These are phyloP conservation scores for Parafenestella ontariensis DNA, from an alignment of 2,329 filamentous ascomycete species.

Conservation along the genomic window DNA sequence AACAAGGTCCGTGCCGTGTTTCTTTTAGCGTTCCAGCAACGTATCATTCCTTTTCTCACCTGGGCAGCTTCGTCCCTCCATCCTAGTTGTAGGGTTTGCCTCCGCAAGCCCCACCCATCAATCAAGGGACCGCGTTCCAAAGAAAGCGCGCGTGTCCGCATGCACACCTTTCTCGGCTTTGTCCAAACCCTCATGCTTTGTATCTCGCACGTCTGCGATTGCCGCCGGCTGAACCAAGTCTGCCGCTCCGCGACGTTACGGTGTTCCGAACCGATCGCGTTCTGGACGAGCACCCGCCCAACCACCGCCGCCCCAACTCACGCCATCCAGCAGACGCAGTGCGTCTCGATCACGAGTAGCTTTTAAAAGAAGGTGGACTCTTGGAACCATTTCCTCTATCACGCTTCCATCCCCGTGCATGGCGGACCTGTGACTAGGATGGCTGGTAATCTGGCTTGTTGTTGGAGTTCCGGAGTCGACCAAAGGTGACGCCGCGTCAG, in stretches of 20 bases:
- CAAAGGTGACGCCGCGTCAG: background rate
- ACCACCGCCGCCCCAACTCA: background rate
- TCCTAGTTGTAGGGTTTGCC: background rate
- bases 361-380: background rate
- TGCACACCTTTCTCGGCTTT: background rate
- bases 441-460: background rate
- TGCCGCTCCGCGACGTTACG: background rate
- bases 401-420: background rate
- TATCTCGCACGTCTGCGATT: background rate
- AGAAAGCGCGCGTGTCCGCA: background rate
- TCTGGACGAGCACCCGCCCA: background rate
- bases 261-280: background rate
- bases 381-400: background rate
- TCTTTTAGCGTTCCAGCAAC: background rate
- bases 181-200: background rate
- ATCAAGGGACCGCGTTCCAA: background rate
- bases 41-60: background rate
- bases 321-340: background rate
- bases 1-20: background rate
- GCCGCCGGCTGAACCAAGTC: background rate
- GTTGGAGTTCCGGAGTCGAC: background rate
- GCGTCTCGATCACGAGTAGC: background rate
- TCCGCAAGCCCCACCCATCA: background rate
- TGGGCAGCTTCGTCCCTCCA: background rate
- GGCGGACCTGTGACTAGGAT: background rate